Base-by-base conservation (phyloP, 345 rosid genomes). In the Kandelia obovata region DNA sequence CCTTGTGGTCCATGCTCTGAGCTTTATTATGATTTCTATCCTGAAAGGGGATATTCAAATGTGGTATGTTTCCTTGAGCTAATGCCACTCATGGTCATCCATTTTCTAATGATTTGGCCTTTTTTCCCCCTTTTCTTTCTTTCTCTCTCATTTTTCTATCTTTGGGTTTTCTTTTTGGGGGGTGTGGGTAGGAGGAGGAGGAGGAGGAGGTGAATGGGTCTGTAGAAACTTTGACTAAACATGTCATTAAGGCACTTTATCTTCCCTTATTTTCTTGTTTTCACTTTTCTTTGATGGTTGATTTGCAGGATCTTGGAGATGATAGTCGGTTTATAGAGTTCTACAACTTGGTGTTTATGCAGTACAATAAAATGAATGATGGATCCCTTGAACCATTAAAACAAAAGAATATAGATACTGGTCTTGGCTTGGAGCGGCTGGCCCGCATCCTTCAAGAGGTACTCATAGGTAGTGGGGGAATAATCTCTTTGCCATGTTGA, bases 1-100 rank as follows among this genome's bases (percentile, higher is more conserved):
- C 98, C 98, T 65, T 94, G 99, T 77, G 99, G 96, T 68, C 98
- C 97, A 32, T 91, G 97, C 86, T 91, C 99, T 7, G 99, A 94
- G 81, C 81, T 94, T 63, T 94, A 94, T 69, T 94, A 89, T 78
- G 97, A 94, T 76, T 91, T 94, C 76, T 79, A 82, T 79, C 96
- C 97, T 5, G 97, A 91, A 81, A 86, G 81, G 79, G 97, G 99
- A 71, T 61, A 30, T 75, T 78, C 35, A 43, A 73, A 82, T 66
- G 83, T 57, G 68, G 93, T 88, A 83, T 31, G 79, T 59, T 15
- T 27, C 28, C 49, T 17, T 53, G 39, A 56, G 53, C 19, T 15
- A 43, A 43, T 43, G 47, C 47, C 3, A 43, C 16, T 43, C 47
- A 11, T 43, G 47, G 47, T 43, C 17, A 43, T 11, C 1, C 13